Evolutionary conservation across 73 alveolate species (phyloP).

Genomic region (Tetrahymena thermophila): DNA sequence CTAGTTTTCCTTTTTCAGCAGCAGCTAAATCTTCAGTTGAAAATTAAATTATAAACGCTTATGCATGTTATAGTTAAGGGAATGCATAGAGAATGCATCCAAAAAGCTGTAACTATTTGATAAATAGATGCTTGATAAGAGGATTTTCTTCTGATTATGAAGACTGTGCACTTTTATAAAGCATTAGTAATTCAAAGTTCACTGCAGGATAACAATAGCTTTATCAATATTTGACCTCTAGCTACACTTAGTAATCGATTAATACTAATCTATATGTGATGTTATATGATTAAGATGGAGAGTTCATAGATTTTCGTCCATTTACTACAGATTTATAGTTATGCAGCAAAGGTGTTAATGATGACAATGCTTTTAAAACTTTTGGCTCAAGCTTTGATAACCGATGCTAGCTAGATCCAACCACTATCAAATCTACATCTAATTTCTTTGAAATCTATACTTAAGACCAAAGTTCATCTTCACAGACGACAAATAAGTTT

Average conservation of each 20-base stretch:
- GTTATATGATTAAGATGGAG: background rate
- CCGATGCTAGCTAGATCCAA: background rate
- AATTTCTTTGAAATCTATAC: background rate
- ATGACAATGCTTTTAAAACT: background rate
- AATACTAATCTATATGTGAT: background rate
- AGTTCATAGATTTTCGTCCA: background rate
- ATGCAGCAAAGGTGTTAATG: background rate
- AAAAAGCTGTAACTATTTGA: background rate
- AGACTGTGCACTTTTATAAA: background rate
- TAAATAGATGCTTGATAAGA: background rate
- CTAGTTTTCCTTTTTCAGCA: background rate
- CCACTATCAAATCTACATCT: background rate
- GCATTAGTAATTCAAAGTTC: background rate
- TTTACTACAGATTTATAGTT: background rate
- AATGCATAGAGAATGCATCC: background rate
- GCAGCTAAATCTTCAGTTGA: background rate
- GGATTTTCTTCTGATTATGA: background rate
- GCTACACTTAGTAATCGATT: background rate
- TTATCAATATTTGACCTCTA: background rate
- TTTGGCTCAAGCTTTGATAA: background rate
- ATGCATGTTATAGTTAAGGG: background rate
- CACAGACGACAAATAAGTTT: background rate
- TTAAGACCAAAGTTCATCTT: background rate
- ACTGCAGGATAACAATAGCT: background rate
- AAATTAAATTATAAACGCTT: background rate